Evolutionary conservation across 2,329 filamentous ascomycete genomes (phyloP).

Genomic region (Chlorencoelia australis): DNA sequence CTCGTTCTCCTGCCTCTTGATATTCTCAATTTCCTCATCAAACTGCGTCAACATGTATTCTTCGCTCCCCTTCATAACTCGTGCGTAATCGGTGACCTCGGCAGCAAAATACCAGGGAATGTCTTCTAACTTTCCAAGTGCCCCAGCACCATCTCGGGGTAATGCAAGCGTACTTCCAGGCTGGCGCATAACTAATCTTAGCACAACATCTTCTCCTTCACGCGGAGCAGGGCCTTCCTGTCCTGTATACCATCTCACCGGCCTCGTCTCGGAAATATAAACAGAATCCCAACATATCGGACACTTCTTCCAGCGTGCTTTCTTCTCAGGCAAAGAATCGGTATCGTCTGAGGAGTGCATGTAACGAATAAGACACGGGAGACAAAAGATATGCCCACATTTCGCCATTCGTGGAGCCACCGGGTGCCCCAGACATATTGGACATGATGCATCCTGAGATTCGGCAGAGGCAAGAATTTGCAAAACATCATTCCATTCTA

Average conservation of each 20-base stretch:
- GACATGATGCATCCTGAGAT: constrained; percentile 81
- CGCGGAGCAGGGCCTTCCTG: constrained; percentile 74
- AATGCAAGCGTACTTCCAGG: constrained; percentile 77
- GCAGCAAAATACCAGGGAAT: constrained; percentile 93
- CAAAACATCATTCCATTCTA: constrained; percentile 84
- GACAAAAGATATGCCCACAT: constrained; percentile 94
- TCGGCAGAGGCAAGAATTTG: constrained; percentile 86
- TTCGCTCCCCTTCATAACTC: constrained; percentile 88
- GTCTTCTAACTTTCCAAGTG: constrained; percentile 58
- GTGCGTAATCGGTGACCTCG: constrained; percentile 87
- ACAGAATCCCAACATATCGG: constrained; percentile 91
- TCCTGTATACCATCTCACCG: constrained; percentile 83
- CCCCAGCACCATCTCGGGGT: constrained; percentile 67
- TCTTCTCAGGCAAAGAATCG: constrained; percentile 52
- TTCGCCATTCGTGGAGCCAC: constrained; percentile 94
- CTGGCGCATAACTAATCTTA: constrained; percentile 74
- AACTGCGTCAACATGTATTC: constrained; percentile 80
- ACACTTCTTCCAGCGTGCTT: constrained; percentile 82
- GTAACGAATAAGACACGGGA: constrained; percentile 86
- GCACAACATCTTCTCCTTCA: constrained; percentile 80
- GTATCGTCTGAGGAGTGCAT: constrained; percentile 78
- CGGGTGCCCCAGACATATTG: constrained; percentile 87
- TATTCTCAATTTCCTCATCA: constrained; percentile 64
- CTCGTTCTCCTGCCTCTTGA: constrained; percentile 70
- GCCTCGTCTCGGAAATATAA: constrained; percentile 82